Base-by-base conservation (phyloP, 768 basidiomycete species). In the Porphyrellus cyaneotinctus region DNA sequence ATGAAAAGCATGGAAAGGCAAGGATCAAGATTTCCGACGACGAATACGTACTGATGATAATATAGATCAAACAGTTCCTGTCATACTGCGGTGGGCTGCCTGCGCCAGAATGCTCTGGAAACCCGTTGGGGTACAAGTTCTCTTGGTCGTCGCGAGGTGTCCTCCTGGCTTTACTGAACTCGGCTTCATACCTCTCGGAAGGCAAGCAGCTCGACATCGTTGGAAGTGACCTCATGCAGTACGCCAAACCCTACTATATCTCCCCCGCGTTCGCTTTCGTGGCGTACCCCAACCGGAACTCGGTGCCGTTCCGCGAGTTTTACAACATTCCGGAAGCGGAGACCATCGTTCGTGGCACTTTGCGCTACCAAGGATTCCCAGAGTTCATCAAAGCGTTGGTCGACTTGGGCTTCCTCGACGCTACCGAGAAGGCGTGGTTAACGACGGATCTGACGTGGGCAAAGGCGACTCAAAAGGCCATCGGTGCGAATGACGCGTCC, bases 111-210 rank as follows among this genome's bases (percentile, higher is more conserved):
- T 87, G 87, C 65, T 83, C 92, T 5, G 84, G 85, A 64, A 99
- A 98, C 75, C 94, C 97, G 3, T 86, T 98, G 51, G 95, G 95
- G 12, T 99, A 97, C 84, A 97, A 97, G 71, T 97, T 99, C 76
- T 97, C 93, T 33, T 98, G 97, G 97, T 95, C 93, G 8, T 90
- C 94, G 9, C 88, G 93, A 20, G 95, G 95, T 47, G 94, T 95
- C 39, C 86, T 99, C 50, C 87, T 97, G 60, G 95, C 97, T 2
- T 82, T 97, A 47, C 82, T 94, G 62, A 98, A 98, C 77, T 77
- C 81, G 32, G 97, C 92, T 18, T 85, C 88, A 4, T 94, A 87
- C 74, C 77, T 88, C 64, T 76, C 83, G 35, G 74, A 79, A 49
- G 82, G 85, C 30, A 72, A 90, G 70, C 73, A 80, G 42, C 75